Evolutionary conservation across 306 rosid species (phyloP), one percentile per base, ranked within the genome.

Genomic region (Cercis canadensis): DNA sequence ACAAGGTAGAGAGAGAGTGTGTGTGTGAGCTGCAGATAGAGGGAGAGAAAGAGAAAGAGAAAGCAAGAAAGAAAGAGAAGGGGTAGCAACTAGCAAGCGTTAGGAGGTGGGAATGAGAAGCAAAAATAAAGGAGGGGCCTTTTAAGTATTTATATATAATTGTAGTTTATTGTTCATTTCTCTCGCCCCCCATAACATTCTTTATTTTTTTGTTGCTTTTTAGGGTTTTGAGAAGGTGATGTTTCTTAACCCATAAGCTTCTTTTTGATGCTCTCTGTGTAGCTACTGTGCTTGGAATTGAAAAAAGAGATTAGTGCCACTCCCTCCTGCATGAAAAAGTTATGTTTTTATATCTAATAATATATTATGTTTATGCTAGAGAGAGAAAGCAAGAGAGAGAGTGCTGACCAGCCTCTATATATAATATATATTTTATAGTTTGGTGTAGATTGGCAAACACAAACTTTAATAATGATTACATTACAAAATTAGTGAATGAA

Each of bases 241-340:
- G 82, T 92, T 87, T 78, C 96, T 89, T 92, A 89, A 81, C 83
- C 71, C 77, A 80, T 86, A 92, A 92, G 96, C 85, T 81, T 82
- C 86, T 81, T 69, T 82, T 24, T 63, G 72, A 76, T 70, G 65
- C 84, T 57, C 62, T 81, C 69, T 73, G 69, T 73, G 74, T 39
- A 78, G 43, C 60, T 55, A 68, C 63, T 65, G 74, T 77, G 81
- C 77, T 62, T 72, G 37, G 73, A 21, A 72, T 5, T 5, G 10
- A 5, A 66, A 70, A 78, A 56, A 78, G 60, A 63, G 58, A 83
- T 73, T 62, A 75, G 84, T 84, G 88, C 80, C 76, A 80, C 78
- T 78, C 69, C 29, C 16, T 69, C 59, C 59, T 83, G 90, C 87
- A 88, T 84, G 91, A 75, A 80, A 87, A 87, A 74, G 81, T 56